phyloP scores from a whole-genome alignment of 2,329 filamentous ascomycete species.

The Diaporthe nobilis region DNA sequence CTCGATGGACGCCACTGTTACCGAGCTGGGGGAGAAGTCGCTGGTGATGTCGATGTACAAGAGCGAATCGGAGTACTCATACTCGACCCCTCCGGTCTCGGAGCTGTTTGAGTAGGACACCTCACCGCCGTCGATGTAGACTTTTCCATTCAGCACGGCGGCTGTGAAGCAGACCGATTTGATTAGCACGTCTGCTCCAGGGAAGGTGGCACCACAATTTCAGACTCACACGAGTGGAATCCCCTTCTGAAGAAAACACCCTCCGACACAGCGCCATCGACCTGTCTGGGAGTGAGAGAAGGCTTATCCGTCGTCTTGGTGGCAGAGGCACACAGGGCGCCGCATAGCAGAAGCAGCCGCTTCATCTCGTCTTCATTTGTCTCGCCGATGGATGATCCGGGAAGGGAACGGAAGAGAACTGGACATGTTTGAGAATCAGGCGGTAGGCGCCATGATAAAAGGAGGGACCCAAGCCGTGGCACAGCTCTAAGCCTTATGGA shows the following conservation, averaged over 20 bases:
- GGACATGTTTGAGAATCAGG: background rate
- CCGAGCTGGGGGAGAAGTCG: slow-evolving; percentile 24
- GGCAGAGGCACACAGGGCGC: background rate
- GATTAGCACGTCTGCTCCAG: background rate
- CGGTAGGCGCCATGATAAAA: background rate
- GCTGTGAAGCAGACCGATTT: slow-evolving; percentile 38
- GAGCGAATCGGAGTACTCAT: slow-evolving; percentile 44
- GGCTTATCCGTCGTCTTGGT: background rate
- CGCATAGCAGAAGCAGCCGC: slow-evolving; percentile 16
- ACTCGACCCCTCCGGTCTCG: slow-evolving; percentile 34
- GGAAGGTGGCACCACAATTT: background rate
- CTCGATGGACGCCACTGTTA: background rate
- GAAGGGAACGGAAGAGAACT: no score
- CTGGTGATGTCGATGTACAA: slow-evolving; percentile 20
- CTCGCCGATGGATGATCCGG: no score
- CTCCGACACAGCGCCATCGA: slow-evolving; percentile 23
- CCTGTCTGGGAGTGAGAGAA: background rate
- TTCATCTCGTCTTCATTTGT: slow-evolving; percentile 9
- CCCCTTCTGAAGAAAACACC: slow-evolving; percentile 42
- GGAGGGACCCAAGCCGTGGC: background rate
- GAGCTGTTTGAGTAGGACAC: slow-evolving; percentile 43
- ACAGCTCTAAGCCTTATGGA: background rate
- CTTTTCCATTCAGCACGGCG: slow-evolving; percentile 43
- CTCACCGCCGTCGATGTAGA: slow-evolving; percentile 46
- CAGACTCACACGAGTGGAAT: slow-evolving; percentile 45